Conservation (phyloP, 2,329 filamentous ascomycete genomes). For the Ophiocordyceps polyrhachis-furcata region DNA sequence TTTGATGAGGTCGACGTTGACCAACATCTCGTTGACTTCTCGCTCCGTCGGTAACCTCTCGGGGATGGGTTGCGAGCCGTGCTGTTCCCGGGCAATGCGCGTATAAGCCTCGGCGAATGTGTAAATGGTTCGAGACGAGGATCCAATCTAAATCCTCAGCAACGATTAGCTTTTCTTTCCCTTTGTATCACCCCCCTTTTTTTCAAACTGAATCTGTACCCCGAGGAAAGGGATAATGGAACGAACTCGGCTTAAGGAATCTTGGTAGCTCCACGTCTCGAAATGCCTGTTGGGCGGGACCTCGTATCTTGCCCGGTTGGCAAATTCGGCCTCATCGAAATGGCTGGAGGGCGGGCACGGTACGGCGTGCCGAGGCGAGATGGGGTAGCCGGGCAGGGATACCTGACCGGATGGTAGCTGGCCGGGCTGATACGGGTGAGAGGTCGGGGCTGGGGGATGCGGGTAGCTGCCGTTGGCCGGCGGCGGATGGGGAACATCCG, state of each 20-base stretch:
- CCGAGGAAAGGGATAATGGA: neutral
- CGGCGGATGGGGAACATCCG: slow-evolving; percentile 8
- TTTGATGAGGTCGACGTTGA: slow-evolving; percentile 31
- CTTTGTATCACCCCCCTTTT: too few relatives aligned
- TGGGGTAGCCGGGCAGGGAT: slow-evolving; percentile 28
- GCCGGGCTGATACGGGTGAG: slow-evolving; percentile 20
- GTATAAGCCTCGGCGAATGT: slow-evolving; percentile 39
- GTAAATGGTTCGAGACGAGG: slow-evolving; percentile 31
- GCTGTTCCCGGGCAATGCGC: slow-evolving; percentile 35
- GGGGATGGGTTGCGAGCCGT: slow-evolving; percentile 31
- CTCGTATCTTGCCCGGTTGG: slow-evolving; percentile 24
- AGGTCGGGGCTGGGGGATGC: slow-evolving; percentile 13
- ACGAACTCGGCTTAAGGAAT: slow-evolving; percentile 26
- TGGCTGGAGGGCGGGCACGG: slow-evolving; percentile 17
- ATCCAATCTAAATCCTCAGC: slow-evolving; percentile 22
- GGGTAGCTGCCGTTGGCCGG: slow-evolving; percentile 16
- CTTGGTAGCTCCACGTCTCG: slow-evolving; percentile 34
- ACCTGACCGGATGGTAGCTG: slow-evolving; percentile 28
- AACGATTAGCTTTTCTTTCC: too few relatives aligned
- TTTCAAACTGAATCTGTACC: too few relatives aligned
- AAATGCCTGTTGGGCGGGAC: slow-evolving; percentile 26
- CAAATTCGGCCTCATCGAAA: slow-evolving; percentile 29
- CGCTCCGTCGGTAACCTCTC: slow-evolving; percentile 35
- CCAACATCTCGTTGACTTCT: slow-evolving; percentile 35
- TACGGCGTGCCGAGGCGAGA: slow-evolving; percentile 29